Base-by-base conservation (phyloP, 2,329 filamentous ascomycete genomes). In the Monosporascus sp. region DNA sequence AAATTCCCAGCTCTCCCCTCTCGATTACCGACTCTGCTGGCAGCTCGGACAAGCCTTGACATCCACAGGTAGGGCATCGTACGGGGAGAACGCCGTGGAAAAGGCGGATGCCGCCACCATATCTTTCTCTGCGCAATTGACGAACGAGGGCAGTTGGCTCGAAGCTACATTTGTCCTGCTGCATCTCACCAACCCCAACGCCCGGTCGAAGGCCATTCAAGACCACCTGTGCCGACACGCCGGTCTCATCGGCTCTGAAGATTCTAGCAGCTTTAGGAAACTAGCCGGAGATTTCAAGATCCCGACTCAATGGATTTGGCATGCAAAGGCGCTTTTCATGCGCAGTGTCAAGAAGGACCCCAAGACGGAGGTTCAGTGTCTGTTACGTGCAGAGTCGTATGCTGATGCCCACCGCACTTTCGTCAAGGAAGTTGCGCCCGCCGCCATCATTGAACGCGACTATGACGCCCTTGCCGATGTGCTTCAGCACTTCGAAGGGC, bases 321-420 rank as follows among this genome's bases (percentile, higher is more conserved):
- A 90, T 55, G 90, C 94, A 19, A 90, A 92, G 66, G 92, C 92
- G 14, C 78, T 93, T 16, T 87, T 88, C 70, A 91, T 91, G 71
- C 87, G 89, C 56, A 85, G 86, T 54, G 83, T 85, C 47, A 83
- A 81, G 64, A 83, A 85, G 58, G 84, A 92, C 66, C 79, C 87
- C 11, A 80, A 78, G 46, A 76, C 78, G 5, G 90, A 96, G 69
- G 88, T 93, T 9, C 80, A 87, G 52, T 94, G 86, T 64, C 84
- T 99, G 14, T 80, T 97, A 55, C 84, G 85, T 48, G 93, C 91
- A 2, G 81, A 82, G 40, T 85, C 89, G 43, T 88, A 85, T 70
- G 78, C 84, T 31, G 90, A 94, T 67, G 94, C 94, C 0, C 94
- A 97, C 71, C 82, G 85, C 27, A 90, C 93, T 1, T 86, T 99